Evolutionary conservation across 768 basidiomycete genomes (phyloP).

Genomic region (Boletus sp.): DNA sequence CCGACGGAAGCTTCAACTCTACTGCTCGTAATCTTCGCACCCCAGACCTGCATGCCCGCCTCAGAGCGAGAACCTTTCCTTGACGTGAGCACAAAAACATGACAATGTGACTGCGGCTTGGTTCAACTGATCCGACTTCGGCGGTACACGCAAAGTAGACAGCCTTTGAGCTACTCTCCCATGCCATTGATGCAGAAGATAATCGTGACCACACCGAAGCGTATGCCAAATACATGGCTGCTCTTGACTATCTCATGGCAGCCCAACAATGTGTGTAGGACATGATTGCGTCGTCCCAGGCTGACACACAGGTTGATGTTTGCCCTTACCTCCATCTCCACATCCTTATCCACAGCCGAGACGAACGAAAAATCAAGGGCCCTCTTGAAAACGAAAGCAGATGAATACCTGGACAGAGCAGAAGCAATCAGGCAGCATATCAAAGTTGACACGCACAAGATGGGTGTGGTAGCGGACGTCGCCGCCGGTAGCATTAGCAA

Average conservation of each 20-base stretch:
- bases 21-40: not conserved
- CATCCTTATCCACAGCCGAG: slow-evolving; percentile 2
- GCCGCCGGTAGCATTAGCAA: not conserved
- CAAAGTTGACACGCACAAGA: not conserved
- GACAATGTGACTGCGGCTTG: not conserved
- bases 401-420: slow-evolving; percentile 21
- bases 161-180: slow-evolving; percentile 86
- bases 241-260: slow-evolving; percentile 96
- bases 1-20: too few species aligned
- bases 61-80: not conserved
- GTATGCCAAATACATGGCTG: slow-evolving; percentile 89
- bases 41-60: not conserved
- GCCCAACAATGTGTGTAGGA: slow-evolving; percentile 73
- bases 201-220: slow-evolving; percentile 90
- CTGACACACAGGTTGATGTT: not conserved
- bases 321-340: not conserved
- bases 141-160: slow-evolving; percentile 39
- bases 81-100: not conserved
- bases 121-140: not conserved
- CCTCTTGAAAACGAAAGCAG: slow-evolving; percentile 16
- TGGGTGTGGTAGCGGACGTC: not conserved
- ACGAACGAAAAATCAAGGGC: slow-evolving; percentile 19
- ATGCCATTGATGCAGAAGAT: slow-evolving; percentile 85
- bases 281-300: not conserved
- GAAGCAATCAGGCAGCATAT: slow-evolving; percentile 8